A percentile compares a stretch with the other conserved stretches of the same genome.
phyloP scores from a whole-genome alignment of 345 rosid species.

The Hevea brasiliensis region DNA sequence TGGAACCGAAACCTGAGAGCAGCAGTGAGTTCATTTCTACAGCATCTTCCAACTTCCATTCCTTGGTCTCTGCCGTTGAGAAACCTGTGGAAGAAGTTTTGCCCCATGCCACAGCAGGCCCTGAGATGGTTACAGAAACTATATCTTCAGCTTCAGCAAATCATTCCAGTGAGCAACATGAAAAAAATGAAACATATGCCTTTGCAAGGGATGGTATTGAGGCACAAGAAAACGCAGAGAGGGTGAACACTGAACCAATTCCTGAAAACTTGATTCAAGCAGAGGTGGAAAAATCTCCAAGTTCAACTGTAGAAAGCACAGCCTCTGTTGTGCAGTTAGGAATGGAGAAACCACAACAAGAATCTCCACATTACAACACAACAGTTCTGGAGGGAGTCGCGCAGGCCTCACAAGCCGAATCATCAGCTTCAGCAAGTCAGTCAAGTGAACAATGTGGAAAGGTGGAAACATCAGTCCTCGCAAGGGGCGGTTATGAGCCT shows the following conservation, averaged over 20 bases:
- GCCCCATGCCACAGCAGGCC: background rate
- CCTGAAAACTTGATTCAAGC: slow-evolving; percentile 26
- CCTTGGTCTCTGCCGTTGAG: background rate
- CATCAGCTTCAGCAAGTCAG: background rate
- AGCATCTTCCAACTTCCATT: slow-evolving; percentile 14
- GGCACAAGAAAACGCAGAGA: slow-evolving; percentile 24
- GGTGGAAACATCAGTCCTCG: too few species aligned
- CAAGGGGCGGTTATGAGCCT: too few species aligned
- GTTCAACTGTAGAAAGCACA: background rate
- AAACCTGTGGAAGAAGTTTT: slow-evolving; percentile 10
- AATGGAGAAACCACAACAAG: slow-evolving; percentile 16
- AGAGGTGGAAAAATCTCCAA: slow-evolving; percentile 47
- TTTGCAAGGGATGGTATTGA: slow-evolving; percentile 19
- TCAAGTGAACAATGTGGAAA: slow-evolving; percentile 16
- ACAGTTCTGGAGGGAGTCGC: background rate
- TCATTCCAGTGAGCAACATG: slow-evolving; percentile 14
- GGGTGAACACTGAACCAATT: slow-evolving; percentile 35
- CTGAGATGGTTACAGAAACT: slow-evolving; percentile 8
- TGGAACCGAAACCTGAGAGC: slow-evolving; percentile 24
- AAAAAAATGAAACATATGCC: slow-evolving; percentile 11
- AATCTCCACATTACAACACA: slow-evolving; percentile 2
- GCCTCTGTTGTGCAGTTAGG: slow-evolving; percentile 7
- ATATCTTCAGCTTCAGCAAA: slow-evolving; percentile 1
- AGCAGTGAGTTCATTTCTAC: slow-evolving; percentile 12
- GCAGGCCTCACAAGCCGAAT: slow-evolving; percentile 3